Base-by-base conservation (phyloP, 441 rosid genomes). In the Mallotus repandus region DNA sequence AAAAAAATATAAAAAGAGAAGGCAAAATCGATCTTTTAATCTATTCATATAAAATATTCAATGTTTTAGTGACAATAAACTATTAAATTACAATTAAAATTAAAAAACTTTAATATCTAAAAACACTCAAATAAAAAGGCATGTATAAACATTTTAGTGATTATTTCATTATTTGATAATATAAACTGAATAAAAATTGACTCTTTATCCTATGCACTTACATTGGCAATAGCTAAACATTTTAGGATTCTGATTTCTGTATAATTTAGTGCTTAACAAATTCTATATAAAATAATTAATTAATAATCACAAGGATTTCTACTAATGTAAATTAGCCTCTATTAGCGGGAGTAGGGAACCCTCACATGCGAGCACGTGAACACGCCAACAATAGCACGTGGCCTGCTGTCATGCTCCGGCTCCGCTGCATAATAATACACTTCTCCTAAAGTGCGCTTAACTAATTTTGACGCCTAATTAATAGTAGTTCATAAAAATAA, bases 341-440 rank as follows among this genome's bases (percentile, higher is more conserved):
- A 25, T 71, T 76, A 58, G 64, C 69, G 68, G 80, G 74, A 70
- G 71, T 68, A 32, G 32, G 53, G 54, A 66, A 67, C 64, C 53
- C 71, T 84, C 91, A 84, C 94, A 85, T 91, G 97, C 77, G 29
- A 68, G 82, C 93, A 87, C 89, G 89, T 86, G 89, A 72, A 57
- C 21, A 16, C 68, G 22, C 32, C 73, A 64, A 76, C 77, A 76
- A 49, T 3, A 60, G 70, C 87, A 87, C 86, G 88, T 86, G 89
- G 88, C 74, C 85, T 82, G 88, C 83, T 86, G 85, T 76, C 76
- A 75, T 72, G 71, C 21, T 14, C 52, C 54, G 64, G 29, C 29
- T 25, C 29, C 29, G 29, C 81, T 78, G 76, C 76, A 72, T 66
- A 69, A 50, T 73, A 74, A 52, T 73, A 75, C 54, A 25, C 9